Conservation (phyloP, 179 eudicot genomes). For the Beta macrorhiza region DNA sequence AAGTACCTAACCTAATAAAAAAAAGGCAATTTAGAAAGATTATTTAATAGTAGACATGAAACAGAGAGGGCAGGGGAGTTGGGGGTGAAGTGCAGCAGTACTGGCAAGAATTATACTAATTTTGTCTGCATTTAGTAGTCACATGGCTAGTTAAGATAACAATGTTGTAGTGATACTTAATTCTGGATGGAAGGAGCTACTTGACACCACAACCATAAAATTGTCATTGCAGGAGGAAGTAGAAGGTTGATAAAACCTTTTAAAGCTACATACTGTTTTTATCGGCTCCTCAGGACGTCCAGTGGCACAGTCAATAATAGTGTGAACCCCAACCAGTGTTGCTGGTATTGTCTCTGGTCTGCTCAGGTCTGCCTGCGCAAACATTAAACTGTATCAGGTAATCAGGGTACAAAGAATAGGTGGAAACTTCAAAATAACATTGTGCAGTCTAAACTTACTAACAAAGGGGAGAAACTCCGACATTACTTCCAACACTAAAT, state of each 20-base stretch:
- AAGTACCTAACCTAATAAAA: neutral
- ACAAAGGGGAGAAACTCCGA: neutral
- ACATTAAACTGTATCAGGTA: constrained; percentile 18
- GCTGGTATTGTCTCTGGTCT: constrained; percentile 97
- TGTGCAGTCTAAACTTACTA: neutral
- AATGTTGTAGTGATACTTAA: neutral
- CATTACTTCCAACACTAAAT: neutral
- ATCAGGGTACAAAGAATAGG: constrained; percentile 21
- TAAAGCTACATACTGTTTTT: constrained; percentile 61
- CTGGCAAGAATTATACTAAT: neutral
- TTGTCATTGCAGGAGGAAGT: neutral
- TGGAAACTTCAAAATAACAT: constrained; percentile 1
- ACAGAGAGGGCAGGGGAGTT: neutral
- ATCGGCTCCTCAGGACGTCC: constrained; percentile 99
- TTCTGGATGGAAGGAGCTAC: neutral
- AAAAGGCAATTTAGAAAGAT: neutral
- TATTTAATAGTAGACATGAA: neutral
- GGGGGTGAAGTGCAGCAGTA: neutral
- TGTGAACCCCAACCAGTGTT: constrained; percentile 89
- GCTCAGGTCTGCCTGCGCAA: constrained; percentile 83
- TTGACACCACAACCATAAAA: neutral
- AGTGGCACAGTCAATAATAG: constrained; percentile 94
- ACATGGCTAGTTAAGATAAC: neutral
- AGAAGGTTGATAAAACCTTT: neutral
- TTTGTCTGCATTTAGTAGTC: neutral